Evolutionary conservation across 2,329 filamentous ascomycete genomes (phyloP), one percentile per base, ranked within the genome.

Genomic region (Aspergillus versicolor): DNA sequence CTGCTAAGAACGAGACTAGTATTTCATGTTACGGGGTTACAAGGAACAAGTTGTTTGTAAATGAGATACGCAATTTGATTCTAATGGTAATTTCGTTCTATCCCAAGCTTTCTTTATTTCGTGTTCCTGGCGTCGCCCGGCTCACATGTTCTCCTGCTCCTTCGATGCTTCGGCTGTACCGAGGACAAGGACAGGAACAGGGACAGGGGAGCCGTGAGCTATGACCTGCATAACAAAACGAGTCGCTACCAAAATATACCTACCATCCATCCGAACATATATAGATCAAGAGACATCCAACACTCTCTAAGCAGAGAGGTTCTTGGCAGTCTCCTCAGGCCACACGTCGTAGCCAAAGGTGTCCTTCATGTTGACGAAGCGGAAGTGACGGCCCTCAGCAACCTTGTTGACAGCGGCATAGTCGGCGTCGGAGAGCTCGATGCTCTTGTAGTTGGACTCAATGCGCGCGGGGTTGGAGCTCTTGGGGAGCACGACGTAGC

Each of bases 341-440:
- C 85, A 88, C 49, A 90, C 82, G 65, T 91, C 80, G 70, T 88
- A 89, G 6, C 88, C 88, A 72, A 91, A 91, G 1, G 86, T 89
- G 63, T 90, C 88, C 81, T 89, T 91, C 88, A 91, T 91, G 77
- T 91, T 90, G 58, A 91, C 88, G 67, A 91, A 91, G 38, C 88
- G 84, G 24, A 82, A 84, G 72, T 89, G 85, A 51, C 88, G 81
- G 37, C 85, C 84, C 70, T 84, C 80, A 1, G 87, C 86, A 7
- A 90, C 87, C 60, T 79, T 68, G 73, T 88, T 82, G 53, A 89
- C 80, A 13, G 81, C 84, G 60, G 80, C 77, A 65, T 87, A 82
- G 63, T 88, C 83, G 54, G 81, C 79, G 40, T 82, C 78, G 44
- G 77, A 74, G 57, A 90, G 76, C 67, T 83, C 75, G 30, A 86